Percentiles rank a stretch among this genome's conserved stretches.
phyloP scores from a whole-genome alignment of 306 rosid species.

The Acmispon strigosus region DNA sequence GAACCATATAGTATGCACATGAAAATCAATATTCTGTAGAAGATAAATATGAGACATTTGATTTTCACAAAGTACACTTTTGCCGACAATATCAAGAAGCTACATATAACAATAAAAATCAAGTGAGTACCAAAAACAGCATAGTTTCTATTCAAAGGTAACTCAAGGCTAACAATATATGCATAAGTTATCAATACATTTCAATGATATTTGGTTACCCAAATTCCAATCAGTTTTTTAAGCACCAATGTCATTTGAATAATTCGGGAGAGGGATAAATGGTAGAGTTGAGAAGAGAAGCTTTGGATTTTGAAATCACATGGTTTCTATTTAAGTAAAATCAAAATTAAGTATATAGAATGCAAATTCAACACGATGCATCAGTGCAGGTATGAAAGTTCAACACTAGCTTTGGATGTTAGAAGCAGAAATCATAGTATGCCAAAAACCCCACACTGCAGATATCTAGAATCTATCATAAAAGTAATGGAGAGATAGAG shows the following conservation, averaged over 20 bases:
- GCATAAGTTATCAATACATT: not conserved
- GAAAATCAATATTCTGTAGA: not conserved
- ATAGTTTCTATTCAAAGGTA: not conserved
- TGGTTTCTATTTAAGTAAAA: not conserved
- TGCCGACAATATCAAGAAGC: slow-evolving; percentile 1
- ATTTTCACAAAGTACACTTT: not conserved
- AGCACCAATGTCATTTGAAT: not conserved
- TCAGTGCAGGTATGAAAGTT: too few species aligned
- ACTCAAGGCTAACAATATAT: not conserved
- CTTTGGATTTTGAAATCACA: not conserved
- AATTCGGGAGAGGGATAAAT: not conserved
- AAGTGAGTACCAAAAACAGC: not conserved
- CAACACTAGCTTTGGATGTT: too few species aligned
- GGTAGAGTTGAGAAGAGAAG: not conserved
- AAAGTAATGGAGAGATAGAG: not conserved
- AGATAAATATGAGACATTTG: not conserved
- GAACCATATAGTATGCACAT: not conserved
- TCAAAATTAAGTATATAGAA: not conserved
- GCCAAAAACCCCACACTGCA: not conserved
- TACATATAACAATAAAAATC: not conserved
- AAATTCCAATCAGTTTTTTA: not conserved
- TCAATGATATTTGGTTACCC: not conserved
- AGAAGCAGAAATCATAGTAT: not conserved
- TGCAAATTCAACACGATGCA: not conserved
- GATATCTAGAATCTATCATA: not conserved